Percentiles rank a stretch among this genome's conserved stretches.
Evolutionary conservation across 805 yeast species (phyloP).

Genomic region (Blastobotrys parvus): DNA sequence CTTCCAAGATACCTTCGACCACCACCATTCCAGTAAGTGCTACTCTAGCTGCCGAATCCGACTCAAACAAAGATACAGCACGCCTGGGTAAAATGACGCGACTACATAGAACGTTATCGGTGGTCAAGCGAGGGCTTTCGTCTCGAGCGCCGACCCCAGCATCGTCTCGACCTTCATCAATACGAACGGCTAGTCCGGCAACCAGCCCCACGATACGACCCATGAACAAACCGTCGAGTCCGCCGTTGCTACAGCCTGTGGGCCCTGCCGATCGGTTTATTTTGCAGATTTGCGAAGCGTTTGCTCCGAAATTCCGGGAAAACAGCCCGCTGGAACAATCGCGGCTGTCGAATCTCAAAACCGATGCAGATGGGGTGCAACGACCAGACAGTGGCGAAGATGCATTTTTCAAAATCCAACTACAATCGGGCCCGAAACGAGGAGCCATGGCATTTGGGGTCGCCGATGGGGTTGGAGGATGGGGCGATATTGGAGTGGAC

Average conservation of each 20-base stretch:
- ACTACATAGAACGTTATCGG: slow-evolving; percentile 1
- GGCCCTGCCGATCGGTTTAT: slow-evolving; percentile 4
- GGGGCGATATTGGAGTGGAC: slow-evolving; percentile 89
- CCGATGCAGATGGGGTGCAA: not conserved
- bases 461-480: slow-evolving; percentile 96
- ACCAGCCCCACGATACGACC: not conserved
- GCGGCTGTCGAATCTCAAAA: not conserved
- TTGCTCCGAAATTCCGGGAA: slow-evolving; percentile 8
- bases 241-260: not conserved
- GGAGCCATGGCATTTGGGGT: slow-evolving; percentile 25
- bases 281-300: slow-evolving; percentile 12
- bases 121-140: slow-evolving; percentile 1
- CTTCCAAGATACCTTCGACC: too few relatives aligned
- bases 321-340: not conserved
- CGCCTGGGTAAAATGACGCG: not conserved
- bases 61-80: not conserved
- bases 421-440: not conserved
- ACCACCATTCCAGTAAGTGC: not conserved
- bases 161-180: not conserved
- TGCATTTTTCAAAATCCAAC: slow-evolving; percentile 1
- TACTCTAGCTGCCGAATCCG: not conserved
- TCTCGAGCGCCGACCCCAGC: not conserved
- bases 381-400: slow-evolving; percentile 7
- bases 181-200: not conserved
- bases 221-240: not conserved